Base-by-base conservation (phyloP, 2,329 filamentous ascomycete species). In the Hypoxylon sp. region DNA sequence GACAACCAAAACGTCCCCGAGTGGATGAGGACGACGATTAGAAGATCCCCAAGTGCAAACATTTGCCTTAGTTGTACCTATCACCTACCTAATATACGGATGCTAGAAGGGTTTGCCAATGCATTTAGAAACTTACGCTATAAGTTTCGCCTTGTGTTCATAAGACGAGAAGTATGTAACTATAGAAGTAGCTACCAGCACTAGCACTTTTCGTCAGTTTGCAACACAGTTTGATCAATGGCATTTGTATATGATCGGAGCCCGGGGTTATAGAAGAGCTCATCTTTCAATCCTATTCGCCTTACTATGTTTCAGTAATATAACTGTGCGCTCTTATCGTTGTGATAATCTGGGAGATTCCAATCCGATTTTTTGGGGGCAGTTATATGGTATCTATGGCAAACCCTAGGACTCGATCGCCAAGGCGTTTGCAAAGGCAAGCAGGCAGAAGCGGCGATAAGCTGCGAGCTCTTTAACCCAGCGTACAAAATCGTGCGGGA, bases 1-100 rank as follows among this genome's bases (percentile, higher is more conserved):
- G 85, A 72, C 81, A 84, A 77, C 83, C 86, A 54, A 98, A 97
- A 84, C 88, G 92, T 74, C 91, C 91, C 21, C 89, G 92, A 73
- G 88, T 95, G 24, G 92, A 95, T 27, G 92, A 93, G 65, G 93
- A 94, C 37, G 84, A 88, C 15, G 75, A 77, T 58, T 75, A 44
- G 73, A 52, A n/a, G n/a, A 15, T 7, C 42, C 37, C 50, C 6
- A 7, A 17, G 17, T 13, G 17, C 32, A 53, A 39, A 32, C 39
- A 6, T 24, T 52, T 29, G 19, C 50, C 21, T 56, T 59, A 44
- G 29, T n/a, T 55, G 39, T 54, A 42, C 29, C 24, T 55, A 37
- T 27, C 13, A 42, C 53, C 3, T 37, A 31, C 29, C 13, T 55
- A 51, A 37, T 29, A 52, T 19, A 17, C n/a, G 48, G 27, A 24